Conservation (phyloP, 106 monocot species). For the Dendrobium officinale region DNA sequence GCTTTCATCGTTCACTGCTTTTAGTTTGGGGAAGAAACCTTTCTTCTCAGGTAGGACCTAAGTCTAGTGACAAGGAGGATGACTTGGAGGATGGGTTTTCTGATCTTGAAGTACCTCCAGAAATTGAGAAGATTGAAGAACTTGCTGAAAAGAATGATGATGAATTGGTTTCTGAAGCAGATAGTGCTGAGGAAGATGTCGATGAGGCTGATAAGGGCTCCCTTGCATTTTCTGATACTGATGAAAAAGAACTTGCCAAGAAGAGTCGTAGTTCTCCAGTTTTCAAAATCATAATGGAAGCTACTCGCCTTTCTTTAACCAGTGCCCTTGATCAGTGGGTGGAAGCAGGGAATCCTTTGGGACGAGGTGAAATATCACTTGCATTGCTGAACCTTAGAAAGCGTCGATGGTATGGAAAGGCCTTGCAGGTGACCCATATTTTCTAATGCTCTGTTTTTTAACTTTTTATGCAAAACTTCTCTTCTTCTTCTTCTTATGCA, state of each 20-base stretch:
- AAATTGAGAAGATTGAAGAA: constrained; percentile 14
- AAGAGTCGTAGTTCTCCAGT: constrained; percentile 22
- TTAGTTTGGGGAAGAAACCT: constrained; percentile 24
- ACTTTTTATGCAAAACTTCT: not conserved
- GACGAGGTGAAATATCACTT: constrained; percentile 21
- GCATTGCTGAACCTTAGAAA: constrained; percentile 42
- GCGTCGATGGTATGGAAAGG: constrained; percentile 39
- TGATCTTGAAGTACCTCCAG: constrained; percentile 34
- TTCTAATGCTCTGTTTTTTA: not conserved
- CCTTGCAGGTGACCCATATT: constrained; percentile 44
- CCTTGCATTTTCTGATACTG: constrained; percentile 17
- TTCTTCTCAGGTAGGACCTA: constrained; percentile 46
- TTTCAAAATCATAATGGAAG: constrained; percentile 33
- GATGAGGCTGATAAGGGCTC: constrained; percentile 14
- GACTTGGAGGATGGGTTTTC: constrained; percentile 53
- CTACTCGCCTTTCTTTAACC: constrained; percentile 20
- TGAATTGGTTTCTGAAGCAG: constrained; percentile 6
- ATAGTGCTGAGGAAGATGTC: constrained; percentile 15
- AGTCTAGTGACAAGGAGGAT: constrained; percentile 24
- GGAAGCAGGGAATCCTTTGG: constrained; percentile 49
- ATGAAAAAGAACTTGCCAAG: constrained; percentile 1
- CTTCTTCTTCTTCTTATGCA: not conserved
- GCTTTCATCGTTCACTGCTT: not conserved
- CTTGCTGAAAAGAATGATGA: constrained; percentile 7
- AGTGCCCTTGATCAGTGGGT: constrained; percentile 49